Conservation (phyloP, 257 asterid species). For the Scutellaria minor region DNA sequence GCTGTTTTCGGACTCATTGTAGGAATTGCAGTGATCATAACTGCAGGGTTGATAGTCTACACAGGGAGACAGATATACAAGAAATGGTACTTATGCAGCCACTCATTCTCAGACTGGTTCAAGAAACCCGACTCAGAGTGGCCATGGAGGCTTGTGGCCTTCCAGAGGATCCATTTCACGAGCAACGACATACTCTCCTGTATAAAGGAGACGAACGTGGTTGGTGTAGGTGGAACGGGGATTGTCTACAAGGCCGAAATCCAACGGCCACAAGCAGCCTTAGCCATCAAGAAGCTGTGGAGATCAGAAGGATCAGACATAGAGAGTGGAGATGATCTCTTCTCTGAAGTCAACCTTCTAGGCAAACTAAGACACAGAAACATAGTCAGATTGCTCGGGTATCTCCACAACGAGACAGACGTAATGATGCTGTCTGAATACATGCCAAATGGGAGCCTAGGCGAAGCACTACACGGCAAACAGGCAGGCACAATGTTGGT, state of each 20-base stretch:
- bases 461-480: conserved; percentile 69
- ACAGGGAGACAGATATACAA: conserved; percentile 54
- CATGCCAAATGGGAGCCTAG: conserved; percentile 86
- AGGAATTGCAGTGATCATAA: conserved; percentile 51
- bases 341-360: conserved; percentile 64
- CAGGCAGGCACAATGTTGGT: conserved; percentile 53
- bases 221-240: conserved; percentile 78
- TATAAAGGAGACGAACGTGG: conserved; percentile 69
- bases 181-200: conserved; percentile 60
- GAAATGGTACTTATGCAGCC: conserved; percentile 64
- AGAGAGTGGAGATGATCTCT: conserved; percentile 67
- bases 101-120: conserved; percentile 57
- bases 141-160: conserved; percentile 87
- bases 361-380: conserved; percentile 81
- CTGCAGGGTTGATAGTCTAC: conserved; percentile 41
- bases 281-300: conserved; percentile 83
- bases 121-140: conserved; percentile 57
- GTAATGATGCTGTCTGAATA: conserved; percentile 76
- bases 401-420: conserved; percentile 70
- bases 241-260: conserved; percentile 71
- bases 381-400: conserved; percentile 69
- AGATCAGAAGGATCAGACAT: conserved; percentile 54
- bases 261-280: conserved; percentile 52
- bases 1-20: conserved; percentile 49
- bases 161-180: conserved; percentile 75